Conservation (phyloP, 306 rosid species). For the Glycine tomentella region DNA sequence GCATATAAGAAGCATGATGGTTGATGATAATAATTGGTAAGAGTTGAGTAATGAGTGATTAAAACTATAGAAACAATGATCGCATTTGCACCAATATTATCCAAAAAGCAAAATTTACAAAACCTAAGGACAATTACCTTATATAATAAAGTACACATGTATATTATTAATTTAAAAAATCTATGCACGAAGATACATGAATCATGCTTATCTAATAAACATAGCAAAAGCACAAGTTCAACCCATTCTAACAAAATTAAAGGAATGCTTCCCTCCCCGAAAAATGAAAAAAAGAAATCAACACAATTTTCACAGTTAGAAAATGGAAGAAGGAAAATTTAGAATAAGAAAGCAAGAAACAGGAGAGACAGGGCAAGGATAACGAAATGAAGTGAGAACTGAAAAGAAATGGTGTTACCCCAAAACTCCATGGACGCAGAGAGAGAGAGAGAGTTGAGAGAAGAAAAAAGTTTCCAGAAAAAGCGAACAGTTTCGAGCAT, state of each 20-base stretch:
- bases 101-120: conserved; percentile 1
- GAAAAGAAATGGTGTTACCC: not conserved
- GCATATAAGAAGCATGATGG: not conserved
- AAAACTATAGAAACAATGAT: not conserved
- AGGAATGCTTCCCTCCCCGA: not conserved
- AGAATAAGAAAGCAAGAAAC: not conserved
- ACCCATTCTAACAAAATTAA: not conserved
- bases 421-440: conserved; percentile 21
- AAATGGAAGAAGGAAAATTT: not conserved
- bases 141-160: not conserved
- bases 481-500: not conserved
- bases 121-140: conserved; percentile 8
- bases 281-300: not conserved
- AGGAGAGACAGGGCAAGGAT: not conserved
- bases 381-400: not conserved
- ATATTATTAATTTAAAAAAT: no score
- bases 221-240: not conserved
- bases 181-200: no score
- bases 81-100: not conserved
- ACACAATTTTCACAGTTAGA: not conserved
- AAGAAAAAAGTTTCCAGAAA: not conserved
- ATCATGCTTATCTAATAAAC: no score
- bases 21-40: not conserved
- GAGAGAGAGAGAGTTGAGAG: not conserved
- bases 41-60: not conserved